Conservation (phyloP, 768 basidiomycete species). For the Mycena metata region DNA sequence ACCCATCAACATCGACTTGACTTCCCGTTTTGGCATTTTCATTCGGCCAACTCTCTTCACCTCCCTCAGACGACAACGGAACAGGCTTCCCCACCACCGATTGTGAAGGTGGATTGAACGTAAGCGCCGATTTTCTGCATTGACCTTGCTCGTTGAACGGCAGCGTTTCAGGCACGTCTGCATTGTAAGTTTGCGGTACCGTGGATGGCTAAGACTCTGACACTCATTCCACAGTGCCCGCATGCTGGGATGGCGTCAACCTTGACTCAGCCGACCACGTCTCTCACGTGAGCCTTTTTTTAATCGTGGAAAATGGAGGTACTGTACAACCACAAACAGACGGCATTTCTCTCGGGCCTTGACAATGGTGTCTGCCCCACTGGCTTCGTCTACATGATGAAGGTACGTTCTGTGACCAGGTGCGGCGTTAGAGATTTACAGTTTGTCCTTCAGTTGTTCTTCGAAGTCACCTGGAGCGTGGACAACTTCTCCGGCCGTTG, state of each 20-base stretch:
- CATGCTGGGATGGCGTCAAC: slow-evolving; percentile 61
- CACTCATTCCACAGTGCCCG: slow-evolving; percentile 27
- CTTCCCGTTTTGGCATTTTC: too few species aligned
- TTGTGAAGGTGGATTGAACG: slow-evolving; percentile 56
- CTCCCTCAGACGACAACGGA: slow-evolving; percentile 26
- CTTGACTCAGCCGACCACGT: slow-evolving; percentile 55
- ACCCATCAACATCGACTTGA: too few species aligned
- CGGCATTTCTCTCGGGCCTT: slow-evolving; percentile 2
- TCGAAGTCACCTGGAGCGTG: slow-evolving; percentile 58
- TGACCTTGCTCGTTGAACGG: too few species aligned
- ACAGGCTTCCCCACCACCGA: slow-evolving; percentile 58
- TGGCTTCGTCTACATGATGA: slow-evolving; percentile 55
- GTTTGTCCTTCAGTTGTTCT: background rate
- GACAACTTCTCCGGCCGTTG: slow-evolving; percentile 50
- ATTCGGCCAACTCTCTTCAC: too few species aligned
- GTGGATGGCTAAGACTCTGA: too few species aligned
- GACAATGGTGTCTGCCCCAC: slow-evolving; percentile 51
- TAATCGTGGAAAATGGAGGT: too few species aligned
- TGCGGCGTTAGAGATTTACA: background rate
- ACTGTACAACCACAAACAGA: slow-evolving; percentile 3
- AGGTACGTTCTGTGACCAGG: slow-evolving; percentile 20
- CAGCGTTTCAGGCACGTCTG: slow-evolving; percentile 47
- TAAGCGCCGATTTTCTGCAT: background rate
- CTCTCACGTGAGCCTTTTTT: slow-evolving; percentile 47
- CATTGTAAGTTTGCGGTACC: slow-evolving; percentile 36